Evolutionary conservation across 331 rosid species (phyloP).

Genomic region (Malus hybrid): DNA sequence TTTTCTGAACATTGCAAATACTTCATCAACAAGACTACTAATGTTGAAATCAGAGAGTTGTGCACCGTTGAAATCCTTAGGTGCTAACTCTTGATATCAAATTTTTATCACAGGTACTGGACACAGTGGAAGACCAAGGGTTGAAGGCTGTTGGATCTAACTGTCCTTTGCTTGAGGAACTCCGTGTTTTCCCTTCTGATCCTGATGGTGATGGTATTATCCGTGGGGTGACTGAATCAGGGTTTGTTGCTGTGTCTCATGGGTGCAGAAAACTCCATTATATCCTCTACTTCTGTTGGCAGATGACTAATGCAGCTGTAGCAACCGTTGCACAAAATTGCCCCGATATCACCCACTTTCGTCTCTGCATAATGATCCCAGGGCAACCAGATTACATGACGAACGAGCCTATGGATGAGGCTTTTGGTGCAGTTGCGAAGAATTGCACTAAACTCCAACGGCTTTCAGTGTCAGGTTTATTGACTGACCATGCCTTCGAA

Average conservation of each 20-base stretch:
- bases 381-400: slow-evolving; percentile 56
- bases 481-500: slow-evolving; percentile 78
- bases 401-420: slow-evolving; percentile 66
- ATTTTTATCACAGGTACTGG: slow-evolving; percentile 54
- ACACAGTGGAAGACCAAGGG: slow-evolving; percentile 79
- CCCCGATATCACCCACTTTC: slow-evolving; percentile 76
- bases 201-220: slow-evolving; percentile 45
- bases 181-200: slow-evolving; percentile 74
- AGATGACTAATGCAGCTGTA: slow-evolving; percentile 84
- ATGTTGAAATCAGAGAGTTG: neutral
- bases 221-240: slow-evolving; percentile 68
- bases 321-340: slow-evolving; percentile 73
- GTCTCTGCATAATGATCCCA: slow-evolving; percentile 79
- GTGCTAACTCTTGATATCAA: neutral
- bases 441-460: slow-evolving; percentile 74
- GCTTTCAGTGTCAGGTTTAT: slow-evolving; percentile 62
- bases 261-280: slow-evolving; percentile 67
- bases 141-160: slow-evolving; percentile 65
- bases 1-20: neutral
- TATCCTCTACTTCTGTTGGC: slow-evolving; percentile 78
- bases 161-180: slow-evolving; percentile 80
- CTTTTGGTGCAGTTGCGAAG: slow-evolving; percentile 76
- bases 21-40: neutral
- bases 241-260: slow-evolving; percentile 66
- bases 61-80: no score